Conservation (phyloP, 2,329 filamentous ascomycete genomes). For the Fusarium nisikadoi region DNA sequence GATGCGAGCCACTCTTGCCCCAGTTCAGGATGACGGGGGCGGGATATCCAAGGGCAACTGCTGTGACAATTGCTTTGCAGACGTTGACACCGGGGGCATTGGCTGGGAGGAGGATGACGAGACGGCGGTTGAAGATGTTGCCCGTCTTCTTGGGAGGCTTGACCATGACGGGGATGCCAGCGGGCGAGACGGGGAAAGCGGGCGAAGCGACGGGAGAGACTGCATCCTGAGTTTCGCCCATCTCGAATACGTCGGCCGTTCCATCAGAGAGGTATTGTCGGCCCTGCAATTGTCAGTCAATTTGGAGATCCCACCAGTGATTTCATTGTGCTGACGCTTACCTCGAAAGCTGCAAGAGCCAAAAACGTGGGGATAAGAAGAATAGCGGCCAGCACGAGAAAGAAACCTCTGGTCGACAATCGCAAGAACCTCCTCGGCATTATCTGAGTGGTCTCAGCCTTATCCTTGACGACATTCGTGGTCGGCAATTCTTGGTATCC, state of each 20-base stretch:
- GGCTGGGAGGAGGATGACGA: conserved; percentile 35
- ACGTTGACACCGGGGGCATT: conserved; percentile 37
- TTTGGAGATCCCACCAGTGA: too few species aligned
- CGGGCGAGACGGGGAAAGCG: background rate
- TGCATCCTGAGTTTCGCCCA: background rate
- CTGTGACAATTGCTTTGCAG: conserved; percentile 44
- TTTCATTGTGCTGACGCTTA: background rate
- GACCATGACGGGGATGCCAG: conserved; percentile 1
- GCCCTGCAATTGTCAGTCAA: background rate
- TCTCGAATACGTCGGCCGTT: conserved; percentile 20
- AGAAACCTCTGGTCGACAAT: background rate
- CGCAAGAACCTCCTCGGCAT: conserved; percentile 13
- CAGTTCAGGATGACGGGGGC: conserved; percentile 46
- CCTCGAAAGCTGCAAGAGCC: conserved; percentile 17
- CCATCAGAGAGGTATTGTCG: conserved; percentile 27
- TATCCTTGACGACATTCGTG: conserved; percentile 16
- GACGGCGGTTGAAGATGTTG: conserved; percentile 18
- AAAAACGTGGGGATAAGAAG: conserved; percentile 14
- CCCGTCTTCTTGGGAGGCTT: background rate
- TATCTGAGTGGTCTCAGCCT: conserved; percentile 3
- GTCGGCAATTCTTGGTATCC: conserved; percentile 24
- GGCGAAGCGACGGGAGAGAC: background rate
- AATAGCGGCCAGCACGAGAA: conserved; percentile 6
- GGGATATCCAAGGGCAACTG: conserved; percentile 44
- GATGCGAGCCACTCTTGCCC: conserved; percentile 38